Percentiles rank a stretch among this genome's conserved stretches.
These are phyloP conservation scores for Inonotus hispidus DNA, from an alignment of 1,284 basidiomycete species.

Conservation along the genomic window DNA sequence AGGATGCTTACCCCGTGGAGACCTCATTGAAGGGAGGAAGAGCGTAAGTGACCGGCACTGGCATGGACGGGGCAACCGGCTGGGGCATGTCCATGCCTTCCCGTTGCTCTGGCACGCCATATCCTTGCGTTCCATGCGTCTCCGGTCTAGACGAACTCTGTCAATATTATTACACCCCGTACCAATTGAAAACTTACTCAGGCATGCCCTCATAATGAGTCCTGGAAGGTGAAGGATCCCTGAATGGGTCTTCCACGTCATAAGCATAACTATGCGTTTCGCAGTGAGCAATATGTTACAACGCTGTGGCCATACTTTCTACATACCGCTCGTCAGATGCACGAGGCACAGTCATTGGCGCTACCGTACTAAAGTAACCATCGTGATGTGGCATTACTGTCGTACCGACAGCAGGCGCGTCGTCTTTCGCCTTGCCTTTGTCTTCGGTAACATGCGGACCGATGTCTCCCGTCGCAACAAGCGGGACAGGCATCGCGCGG, in stretches of 20 bases:
- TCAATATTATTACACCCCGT: not conserved
- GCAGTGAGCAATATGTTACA: not conserved
- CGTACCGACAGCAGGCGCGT: not conserved
- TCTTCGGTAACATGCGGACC: not conserved
- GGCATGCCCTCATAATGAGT: slow-evolving; percentile 17
- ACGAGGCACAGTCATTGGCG: slow-evolving; percentile 12
- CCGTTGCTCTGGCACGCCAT: not conserved
- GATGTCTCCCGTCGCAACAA: not conserved
- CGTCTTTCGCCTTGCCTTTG: slow-evolving; percentile 14
- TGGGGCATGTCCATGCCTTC: not conserved
- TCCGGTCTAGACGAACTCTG: not conserved
- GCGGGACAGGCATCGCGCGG: not conserved
- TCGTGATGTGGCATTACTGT: not conserved
- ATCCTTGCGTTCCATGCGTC: not conserved
- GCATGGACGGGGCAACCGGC: not conserved
- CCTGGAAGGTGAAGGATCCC: slow-evolving; percentile 16
- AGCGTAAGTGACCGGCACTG: slow-evolving; percentile 5
- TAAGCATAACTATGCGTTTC: not conserved
- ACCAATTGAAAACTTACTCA: not conserved
- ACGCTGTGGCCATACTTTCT: not conserved
- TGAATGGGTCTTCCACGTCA: slow-evolving; percentile 14
- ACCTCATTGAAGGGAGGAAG: slow-evolving; percentile 16
- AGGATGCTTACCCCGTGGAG: slow-evolving; percentile 1
- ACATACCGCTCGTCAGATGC: slow-evolving; percentile 4
- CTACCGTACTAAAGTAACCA: slow-evolving; percentile 6